These are phyloP conservation scores for Candida khao-thaluensis DNA, from an alignment of 805 yeast genomes.

Conservation along the genomic window DNA sequence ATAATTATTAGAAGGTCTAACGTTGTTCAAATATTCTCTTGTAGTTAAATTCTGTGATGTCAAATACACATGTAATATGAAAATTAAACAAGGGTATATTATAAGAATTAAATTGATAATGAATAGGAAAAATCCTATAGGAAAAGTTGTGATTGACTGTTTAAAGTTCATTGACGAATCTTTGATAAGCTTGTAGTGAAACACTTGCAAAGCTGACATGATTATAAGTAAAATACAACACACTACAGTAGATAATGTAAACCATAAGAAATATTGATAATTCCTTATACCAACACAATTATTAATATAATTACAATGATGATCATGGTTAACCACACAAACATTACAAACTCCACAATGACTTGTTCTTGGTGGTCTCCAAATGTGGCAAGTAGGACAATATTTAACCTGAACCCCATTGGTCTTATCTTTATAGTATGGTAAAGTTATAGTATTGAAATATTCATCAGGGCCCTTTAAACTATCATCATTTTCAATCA, in stretches of 20 bases:
- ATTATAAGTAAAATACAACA: slow-evolving; percentile 21
- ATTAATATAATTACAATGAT: slow-evolving; percentile 65
- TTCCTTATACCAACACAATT: slow-evolving; percentile 43
- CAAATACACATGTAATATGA: slow-evolving; percentile 54
- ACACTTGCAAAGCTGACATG: slow-evolving; percentile 22
- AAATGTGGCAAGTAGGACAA: slow-evolving; percentile 52
- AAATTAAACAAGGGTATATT: slow-evolving; percentile 56
- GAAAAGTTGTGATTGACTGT: slow-evolving; percentile 21
- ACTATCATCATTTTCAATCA: background rate
- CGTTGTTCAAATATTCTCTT: slow-evolving; percentile 61
- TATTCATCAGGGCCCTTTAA: slow-evolving; percentile 56
- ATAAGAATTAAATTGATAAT: slow-evolving; percentile 46
- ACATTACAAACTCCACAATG: slow-evolving; percentile 71
- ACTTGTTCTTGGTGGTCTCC: slow-evolving; percentile 69
- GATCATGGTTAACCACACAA: slow-evolving; percentile 68
- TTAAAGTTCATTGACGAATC: slow-evolving; percentile 28
- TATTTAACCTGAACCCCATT: slow-evolving; percentile 50
- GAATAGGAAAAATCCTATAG: slow-evolving; percentile 50
- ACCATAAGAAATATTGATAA: slow-evolving; percentile 37
- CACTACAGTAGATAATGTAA: slow-evolving; percentile 22
- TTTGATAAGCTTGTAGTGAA: slow-evolving; percentile 21
- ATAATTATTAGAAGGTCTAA: slow-evolving; percentile 29
- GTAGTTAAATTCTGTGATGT: slow-evolving; percentile 64
- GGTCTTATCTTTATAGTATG: slow-evolving; percentile 31
- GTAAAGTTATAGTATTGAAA: slow-evolving; percentile 48